phyloP scores from a whole-genome alignment of 352 stramenopile genomes.

The Globisporangium ultimum region DNA sequence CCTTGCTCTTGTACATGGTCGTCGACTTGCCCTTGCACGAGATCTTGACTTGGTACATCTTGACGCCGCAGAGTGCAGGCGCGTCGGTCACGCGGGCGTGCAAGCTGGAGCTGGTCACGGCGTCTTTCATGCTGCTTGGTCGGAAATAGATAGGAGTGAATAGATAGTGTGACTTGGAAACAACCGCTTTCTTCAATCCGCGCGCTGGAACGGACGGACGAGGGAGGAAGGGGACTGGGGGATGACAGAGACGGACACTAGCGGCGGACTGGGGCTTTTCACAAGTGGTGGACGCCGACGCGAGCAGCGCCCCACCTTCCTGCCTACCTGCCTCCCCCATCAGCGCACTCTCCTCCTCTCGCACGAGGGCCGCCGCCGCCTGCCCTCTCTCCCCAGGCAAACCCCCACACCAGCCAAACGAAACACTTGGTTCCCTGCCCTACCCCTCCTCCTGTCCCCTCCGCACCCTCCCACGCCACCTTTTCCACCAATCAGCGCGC shows the following conservation, averaged over 20 bases:
- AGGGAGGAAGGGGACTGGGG: not conserved
- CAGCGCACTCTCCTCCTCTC: not conserved
- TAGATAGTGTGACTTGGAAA: conserved; percentile 9
- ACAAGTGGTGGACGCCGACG: conserved; percentile 7
- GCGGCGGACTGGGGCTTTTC: conserved; percentile 7
- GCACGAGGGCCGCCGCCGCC: not conserved
- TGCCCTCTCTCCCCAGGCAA: not conserved
- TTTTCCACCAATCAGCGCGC: not conserved
- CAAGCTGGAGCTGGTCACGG: conserved; percentile 29
- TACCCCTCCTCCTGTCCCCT: conserved; percentile 1
- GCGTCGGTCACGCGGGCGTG: conserved; percentile 57
- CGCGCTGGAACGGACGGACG: conserved; percentile 2
- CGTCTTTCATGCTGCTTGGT: conserved; percentile 38
- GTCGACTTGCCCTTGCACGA: conserved; percentile 71
- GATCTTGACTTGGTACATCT: conserved; percentile 85
- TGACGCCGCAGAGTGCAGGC: conserved; percentile 58
- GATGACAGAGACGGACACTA: not conserved
- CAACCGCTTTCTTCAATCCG: conserved; percentile 3
- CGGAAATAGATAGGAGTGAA: conserved; percentile 17
- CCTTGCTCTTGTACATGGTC: conserved; percentile 79
- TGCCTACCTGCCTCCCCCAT: not conserved
- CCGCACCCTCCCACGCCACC: not conserved
- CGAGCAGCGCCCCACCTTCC: not conserved
- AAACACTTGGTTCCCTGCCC: conserved; percentile 3
- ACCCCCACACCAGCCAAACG: not conserved